Evolutionary conservation across 768 basidiomycete species (phyloP), one percentile per base, ranked within the genome.

Genomic region (Exidia glandulosa): DNA sequence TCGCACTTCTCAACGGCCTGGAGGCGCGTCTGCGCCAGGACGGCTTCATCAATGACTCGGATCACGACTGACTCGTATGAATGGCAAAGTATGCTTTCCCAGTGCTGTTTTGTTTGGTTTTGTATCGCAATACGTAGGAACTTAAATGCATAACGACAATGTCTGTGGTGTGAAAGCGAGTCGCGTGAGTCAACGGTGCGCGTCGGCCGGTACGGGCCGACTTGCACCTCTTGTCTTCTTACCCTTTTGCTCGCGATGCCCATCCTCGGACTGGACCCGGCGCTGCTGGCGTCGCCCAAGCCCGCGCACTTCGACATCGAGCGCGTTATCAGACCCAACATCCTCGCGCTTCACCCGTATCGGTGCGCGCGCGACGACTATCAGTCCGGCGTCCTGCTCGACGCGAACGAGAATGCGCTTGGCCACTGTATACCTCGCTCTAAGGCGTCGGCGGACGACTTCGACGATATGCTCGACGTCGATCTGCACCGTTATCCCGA

Each of bases 331-430:
- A 81, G 94, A n/a, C 87, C 91, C 2, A 99, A 98, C 68, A 94
- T 99, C 67, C 87, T 96, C 55, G 75, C 90, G 0, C 77, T 99
- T 14, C 84, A 86, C 55, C 96, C 96, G 0, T 98, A 99, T 73
- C 85, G 94, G 32, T 97, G 94, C 66, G 96, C 96, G 1, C 79
- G 96, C 54, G 95, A 99, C 67, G 95, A 99, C 75, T 99, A 96
- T 74, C 83, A 85, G 55, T 76, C 82, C 2, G 94, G 94, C 27
- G 86, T 97, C 66, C 82, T 99, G 30, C 82, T 99, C 25, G 96
- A 99, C 65, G 96, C 96, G 14, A 99, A 99, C 73, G 96, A 99
- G 76, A 98, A 99, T 70, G 82, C 95, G 0, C 79, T 94, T 34
- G 95, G 96, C 0, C 90, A 90, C 68, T 86, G 90, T 2, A 87